A percentile compares a stretch with the other conserved stretches of the same genome.
Evolutionary conservation across 2,329 filamentous ascomycete genomes (phyloP).

Genomic region (Fusarium sarcochroum): DNA sequence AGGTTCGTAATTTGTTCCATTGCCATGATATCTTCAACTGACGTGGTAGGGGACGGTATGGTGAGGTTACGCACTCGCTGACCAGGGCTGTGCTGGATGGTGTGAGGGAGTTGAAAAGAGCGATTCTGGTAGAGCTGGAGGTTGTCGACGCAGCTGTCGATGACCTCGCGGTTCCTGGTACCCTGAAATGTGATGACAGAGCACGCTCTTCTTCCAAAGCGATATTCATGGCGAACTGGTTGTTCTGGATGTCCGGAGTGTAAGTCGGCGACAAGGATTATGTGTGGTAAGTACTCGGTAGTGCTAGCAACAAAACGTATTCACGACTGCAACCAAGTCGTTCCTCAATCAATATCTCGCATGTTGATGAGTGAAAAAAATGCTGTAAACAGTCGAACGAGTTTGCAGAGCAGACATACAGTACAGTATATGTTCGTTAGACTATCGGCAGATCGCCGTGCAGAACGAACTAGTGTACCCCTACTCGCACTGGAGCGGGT

Average conservation of each 20-base stretch:
- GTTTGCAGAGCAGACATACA: conserved; percentile 18
- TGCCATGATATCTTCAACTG: conserved; percentile 40
- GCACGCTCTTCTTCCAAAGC: conserved; percentile 20
- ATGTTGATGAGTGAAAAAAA: conserved; percentile 4
- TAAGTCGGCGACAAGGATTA: conserved; percentile 1
- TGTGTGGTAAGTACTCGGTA: background rate
- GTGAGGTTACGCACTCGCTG: conserved; percentile 31
- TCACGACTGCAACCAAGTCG: conserved; percentile 13
- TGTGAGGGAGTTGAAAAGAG: conserved; percentile 35
- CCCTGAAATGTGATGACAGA: conserved; percentile 18
- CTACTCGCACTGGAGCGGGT: background rate
- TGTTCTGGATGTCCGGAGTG: conserved; percentile 4
- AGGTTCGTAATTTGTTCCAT: conserved; percentile 39
- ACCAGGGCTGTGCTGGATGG: conserved; percentile 38
- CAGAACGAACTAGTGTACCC: conserved; percentile 22
- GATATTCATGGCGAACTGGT: conserved; percentile 22
- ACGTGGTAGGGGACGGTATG: conserved; percentile 32
- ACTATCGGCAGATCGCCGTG: conserved; percentile 33
- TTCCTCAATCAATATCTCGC: conserved; percentile 8
- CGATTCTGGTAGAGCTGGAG: conserved; percentile 33
- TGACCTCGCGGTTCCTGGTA: conserved; percentile 29
- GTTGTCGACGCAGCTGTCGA: conserved; percentile 36
- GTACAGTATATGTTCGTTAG: conserved; percentile 16
- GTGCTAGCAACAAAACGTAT: conserved; percentile 3
- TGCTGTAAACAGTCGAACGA: background rate